Percentiles rank a stretch among this genome's conserved stretches.
Conservation (phyloP, 2,329 filamentous ascomycete genomes). For the Biscogniauxia mediterranea region DNA sequence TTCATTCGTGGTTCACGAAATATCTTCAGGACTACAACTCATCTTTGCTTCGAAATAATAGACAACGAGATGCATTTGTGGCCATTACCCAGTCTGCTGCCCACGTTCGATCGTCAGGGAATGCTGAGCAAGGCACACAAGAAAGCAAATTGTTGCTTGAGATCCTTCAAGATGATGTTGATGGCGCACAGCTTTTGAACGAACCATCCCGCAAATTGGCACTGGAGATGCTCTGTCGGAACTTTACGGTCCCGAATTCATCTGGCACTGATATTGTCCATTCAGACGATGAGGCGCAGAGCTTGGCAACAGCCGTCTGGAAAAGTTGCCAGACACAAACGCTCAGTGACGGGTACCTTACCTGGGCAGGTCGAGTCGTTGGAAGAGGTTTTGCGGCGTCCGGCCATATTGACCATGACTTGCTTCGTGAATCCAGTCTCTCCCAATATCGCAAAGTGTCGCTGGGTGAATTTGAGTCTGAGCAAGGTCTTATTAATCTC, state of each 20-base stretch:
- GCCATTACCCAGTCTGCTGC: conserved; percentile 69
- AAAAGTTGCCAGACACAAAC: conserved; percentile 67
- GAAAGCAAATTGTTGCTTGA: conserved; percentile 80
- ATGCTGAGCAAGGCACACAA: conserved; percentile 65
- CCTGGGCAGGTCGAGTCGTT: conserved; percentile 83
- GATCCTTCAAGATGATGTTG: conserved; percentile 71
- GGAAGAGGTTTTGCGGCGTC: conserved; percentile 80
- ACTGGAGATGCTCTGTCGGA: conserved; percentile 69
- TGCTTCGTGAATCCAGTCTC: conserved; percentile 60
- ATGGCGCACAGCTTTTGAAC: conserved; percentile 63
- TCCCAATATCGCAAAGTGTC: conserved; percentile 47
- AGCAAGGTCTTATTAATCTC: conserved; percentile 59
- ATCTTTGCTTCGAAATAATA: conserved; percentile 45
- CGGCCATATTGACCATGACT: conserved; percentile 61
- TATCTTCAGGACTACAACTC: conserved; percentile 66
- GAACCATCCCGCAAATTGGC: conserved; percentile 67
- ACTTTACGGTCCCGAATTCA: conserved; percentile 64
- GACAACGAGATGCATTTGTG: conserved; percentile 57
- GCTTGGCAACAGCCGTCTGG: conserved; percentile 68
- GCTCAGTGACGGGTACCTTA: conserved; percentile 66
- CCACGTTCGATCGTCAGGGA: conserved; percentile 65
- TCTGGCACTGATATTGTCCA: conserved; percentile 66
- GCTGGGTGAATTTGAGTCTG: conserved; percentile 54
- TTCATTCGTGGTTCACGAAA: conserved; percentile 74
- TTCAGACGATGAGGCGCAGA: conserved; percentile 61